Evolutionary conservation across 1,284 basidiomycete genomes (phyloP).

Genomic region (Grifola frondosa): DNA sequence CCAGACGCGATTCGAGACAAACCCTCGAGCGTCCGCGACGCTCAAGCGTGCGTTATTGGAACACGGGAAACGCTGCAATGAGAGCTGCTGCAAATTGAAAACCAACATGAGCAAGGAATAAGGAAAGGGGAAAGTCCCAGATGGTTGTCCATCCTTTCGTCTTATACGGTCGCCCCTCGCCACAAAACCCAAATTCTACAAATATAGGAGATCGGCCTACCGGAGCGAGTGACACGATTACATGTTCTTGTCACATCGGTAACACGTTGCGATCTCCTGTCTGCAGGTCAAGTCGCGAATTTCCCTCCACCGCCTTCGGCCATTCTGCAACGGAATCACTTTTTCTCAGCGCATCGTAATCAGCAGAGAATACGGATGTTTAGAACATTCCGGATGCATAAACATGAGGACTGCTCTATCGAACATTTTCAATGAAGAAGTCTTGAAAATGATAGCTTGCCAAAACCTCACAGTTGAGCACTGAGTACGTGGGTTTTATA

Average conservation of each 20-base stretch:
- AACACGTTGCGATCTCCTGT: neutral
- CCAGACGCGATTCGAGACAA: constrained; percentile 23
- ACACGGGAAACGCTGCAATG: constrained; percentile 19
- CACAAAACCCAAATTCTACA: constrained; percentile 10
- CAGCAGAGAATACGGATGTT: too few relatives aligned
- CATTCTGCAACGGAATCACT: too few relatives aligned
- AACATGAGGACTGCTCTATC: too few relatives aligned
- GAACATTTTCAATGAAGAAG: too few relatives aligned
- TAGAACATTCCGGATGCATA: too few relatives aligned
- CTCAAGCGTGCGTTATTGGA: constrained; percentile 32
- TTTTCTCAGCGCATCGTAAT: too few relatives aligned
- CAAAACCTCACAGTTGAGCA: too few relatives aligned
- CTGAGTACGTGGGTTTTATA: too few relatives aligned
- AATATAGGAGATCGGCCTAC: constrained; percentile 12
- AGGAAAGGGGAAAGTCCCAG: constrained; percentile 4
- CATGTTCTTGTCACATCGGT: neutral
- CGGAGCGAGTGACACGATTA: too few relatives aligned
- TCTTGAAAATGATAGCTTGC: too few relatives aligned
- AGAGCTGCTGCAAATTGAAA: constrained; percentile 14
- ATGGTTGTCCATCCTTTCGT: constrained; percentile 2
- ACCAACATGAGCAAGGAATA: constrained; percentile 20
- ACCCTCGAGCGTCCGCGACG: constrained; percentile 31
- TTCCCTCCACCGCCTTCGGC: too few relatives aligned
- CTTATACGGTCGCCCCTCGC: constrained; percentile 14
- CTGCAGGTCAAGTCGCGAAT: constrained; percentile 11